phyloP scores from a whole-genome alignment of 1,139 yeast genomes.

The Hyphopichia wangnamkhiaoensis region DNA sequence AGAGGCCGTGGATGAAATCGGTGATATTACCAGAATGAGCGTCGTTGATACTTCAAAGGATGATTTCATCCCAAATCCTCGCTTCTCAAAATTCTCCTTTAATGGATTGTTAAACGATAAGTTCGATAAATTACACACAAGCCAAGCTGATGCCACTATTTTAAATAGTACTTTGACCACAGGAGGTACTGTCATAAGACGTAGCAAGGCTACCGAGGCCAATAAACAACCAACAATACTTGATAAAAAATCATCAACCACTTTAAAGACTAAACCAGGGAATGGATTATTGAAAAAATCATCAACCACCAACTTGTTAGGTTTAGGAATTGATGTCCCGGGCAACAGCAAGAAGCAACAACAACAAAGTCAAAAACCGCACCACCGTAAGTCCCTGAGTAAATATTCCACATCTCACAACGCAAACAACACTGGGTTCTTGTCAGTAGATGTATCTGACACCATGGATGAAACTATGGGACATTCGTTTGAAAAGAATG shows the following conservation, averaged over 20 bases:
- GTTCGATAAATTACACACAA: constrained; percentile 15
- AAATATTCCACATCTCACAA: constrained; percentile 4
- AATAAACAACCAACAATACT: constrained; percentile 8
- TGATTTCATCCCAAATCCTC: constrained; percentile 44
- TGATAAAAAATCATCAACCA: not conserved
- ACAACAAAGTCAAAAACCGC: too few species aligned
- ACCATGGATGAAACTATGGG: constrained; percentile 13
- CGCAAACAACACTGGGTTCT: constrained; percentile 13
- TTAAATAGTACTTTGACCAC: constrained; percentile 24
- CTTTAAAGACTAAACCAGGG: constrained; percentile 10
- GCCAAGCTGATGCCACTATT: constrained; percentile 30
- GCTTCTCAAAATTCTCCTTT: constrained; percentile 46
- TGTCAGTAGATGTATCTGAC: constrained; percentile 23
- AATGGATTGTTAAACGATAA: constrained; percentile 34
- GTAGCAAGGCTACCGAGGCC: constrained; percentile 10
- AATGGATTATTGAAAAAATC: constrained; percentile 25
- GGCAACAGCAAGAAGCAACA: constrained; percentile 5
- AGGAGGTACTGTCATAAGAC: constrained; percentile 33
- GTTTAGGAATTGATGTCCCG: constrained; percentile 31
- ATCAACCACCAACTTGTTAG: constrained; percentile 27
- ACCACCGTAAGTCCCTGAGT: too few species aligned
- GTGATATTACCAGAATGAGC: constrained; percentile 9
- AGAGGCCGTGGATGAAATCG: constrained; percentile 3
- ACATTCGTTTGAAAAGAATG: constrained; percentile 15
- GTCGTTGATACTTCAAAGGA: constrained; percentile 8